Evolutionary conservation across 495 filamentous ascomycete genomes (phyloP).

Genomic region (Penicillium subrubescens): DNA sequence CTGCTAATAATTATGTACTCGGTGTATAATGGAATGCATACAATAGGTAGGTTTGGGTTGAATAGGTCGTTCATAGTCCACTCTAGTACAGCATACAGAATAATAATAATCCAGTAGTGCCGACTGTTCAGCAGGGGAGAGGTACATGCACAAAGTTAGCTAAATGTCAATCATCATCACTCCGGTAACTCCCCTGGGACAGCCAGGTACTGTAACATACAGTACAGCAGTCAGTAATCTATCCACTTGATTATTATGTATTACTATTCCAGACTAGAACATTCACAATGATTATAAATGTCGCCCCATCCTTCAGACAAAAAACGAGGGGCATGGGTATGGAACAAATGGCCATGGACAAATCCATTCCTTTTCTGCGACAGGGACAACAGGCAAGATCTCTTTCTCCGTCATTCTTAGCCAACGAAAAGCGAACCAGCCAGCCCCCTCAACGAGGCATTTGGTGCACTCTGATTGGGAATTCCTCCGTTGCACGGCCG

Average conservation of each 20-base stretch:
- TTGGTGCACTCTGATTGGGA: neutral
- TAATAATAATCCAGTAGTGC: neutral
- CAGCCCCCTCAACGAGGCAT: neutral
- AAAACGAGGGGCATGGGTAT: neutral
- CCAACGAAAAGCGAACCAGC: neutral
- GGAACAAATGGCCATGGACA: neutral
- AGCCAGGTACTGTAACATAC: neutral
- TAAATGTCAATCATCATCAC: neutral
- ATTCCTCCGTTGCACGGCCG: constrained; percentile 15
- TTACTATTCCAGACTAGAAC: neutral
- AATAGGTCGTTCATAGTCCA: neutral
- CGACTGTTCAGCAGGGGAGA: neutral
- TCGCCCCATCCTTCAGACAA: neutral
- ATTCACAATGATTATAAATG: neutral
- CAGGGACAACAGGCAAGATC: neutral
- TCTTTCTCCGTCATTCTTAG: neutral
- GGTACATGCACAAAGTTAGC: neutral
- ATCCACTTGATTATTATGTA: neutral
- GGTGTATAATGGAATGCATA: neutral
- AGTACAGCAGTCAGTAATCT: neutral
- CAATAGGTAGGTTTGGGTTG: neutral
- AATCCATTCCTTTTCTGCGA: neutral
- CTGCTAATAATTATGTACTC: neutral
- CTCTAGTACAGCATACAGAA: neutral
- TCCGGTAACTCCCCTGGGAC: neutral